Evolutionary conservation across 2,329 filamentous ascomycete species (phyloP), one percentile per base, ranked within the genome.

Genomic region (Nemania diffusa): DNA sequence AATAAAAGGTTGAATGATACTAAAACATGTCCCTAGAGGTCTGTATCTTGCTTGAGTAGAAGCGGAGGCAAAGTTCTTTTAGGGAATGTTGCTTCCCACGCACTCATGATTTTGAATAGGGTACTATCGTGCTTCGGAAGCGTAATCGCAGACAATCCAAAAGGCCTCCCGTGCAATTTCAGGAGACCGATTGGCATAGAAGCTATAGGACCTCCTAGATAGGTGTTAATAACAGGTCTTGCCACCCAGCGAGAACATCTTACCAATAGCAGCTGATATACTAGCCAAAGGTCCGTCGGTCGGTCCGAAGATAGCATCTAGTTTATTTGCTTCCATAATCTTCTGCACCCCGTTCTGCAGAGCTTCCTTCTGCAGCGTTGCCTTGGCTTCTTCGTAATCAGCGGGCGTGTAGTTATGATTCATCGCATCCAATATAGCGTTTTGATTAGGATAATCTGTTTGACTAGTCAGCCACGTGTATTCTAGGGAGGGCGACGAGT

Each of bases 211-310:
- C 42, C 42, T 22, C 42, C 42, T 46, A 11, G 42, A 46, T 46
- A 15, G 3, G 8, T 22, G 42, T 46, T 17, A 46, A 22, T 15
- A 11, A 46, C 17, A 46, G 20, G 3, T 20, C 42, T 46, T 20
- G 17, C 42, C 3, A 20, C 4, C 9, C n/a, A 46, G n/a, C 3
- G 42, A 46, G 42, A n/a, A 17, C 9, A 46, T 46, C 42, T 20
- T 46, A 22, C 42, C 42, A 46, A 46, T 46, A 46, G 42, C 42
- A 22, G 42, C 42, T 46, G 42, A 46, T 46, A 46, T 46, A 20
- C 42, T 22, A 46, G 42, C 42, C 42, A 22, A 20, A 20, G 42
- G 42, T 46, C 42, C 42, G 9, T 46, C 42, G 3, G n/a, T 46
- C 42, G n/a, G 42, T 46, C 42, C 42, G 20, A 46, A 20, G 42